Conservation (phyloP, 257 asterid genomes). For the Leptodermis oblonga region DNA sequence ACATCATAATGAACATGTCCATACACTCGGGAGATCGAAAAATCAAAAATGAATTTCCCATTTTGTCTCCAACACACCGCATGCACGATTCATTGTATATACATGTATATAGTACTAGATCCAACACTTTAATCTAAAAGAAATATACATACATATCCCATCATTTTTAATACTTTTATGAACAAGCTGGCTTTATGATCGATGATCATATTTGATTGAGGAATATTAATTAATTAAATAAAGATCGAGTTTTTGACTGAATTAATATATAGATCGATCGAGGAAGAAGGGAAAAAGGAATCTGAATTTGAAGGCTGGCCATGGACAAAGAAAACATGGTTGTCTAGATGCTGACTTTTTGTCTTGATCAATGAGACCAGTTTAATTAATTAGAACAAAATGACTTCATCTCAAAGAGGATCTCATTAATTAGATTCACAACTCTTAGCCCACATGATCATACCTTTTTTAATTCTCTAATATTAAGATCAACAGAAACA, state of each 20-base stretch:
- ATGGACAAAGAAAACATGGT: constrained; percentile 19
- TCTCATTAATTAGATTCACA: constrained; percentile 11
- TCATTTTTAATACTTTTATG: not conserved
- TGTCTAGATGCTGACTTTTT: constrained; percentile 13
- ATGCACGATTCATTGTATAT: no score
- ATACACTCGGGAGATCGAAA: no score
- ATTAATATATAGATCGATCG: no score
- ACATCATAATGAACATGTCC: no score
- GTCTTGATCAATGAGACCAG: not conserved
- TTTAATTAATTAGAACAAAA: not conserved
- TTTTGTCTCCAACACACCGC: not conserved
- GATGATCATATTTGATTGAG: not conserved
- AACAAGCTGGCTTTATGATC: not conserved
- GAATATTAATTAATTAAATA: no score
- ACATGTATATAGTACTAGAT: no score
- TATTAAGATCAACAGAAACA: constrained; percentile 1
- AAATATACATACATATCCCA: not conserved
- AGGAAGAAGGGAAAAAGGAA: not conserved
- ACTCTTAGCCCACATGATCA: constrained; percentile 34
- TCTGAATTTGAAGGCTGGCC: constrained; percentile 7
- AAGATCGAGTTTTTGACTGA: no score
- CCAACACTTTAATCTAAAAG: not conserved
- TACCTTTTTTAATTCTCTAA: constrained; percentile 18
- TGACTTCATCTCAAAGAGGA: not conserved
- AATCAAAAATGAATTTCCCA: not conserved